phyloP scores from a whole-genome alignment of 2,329 filamentous ascomycete species.

The Talaromyces albobiverticillius region DNA sequence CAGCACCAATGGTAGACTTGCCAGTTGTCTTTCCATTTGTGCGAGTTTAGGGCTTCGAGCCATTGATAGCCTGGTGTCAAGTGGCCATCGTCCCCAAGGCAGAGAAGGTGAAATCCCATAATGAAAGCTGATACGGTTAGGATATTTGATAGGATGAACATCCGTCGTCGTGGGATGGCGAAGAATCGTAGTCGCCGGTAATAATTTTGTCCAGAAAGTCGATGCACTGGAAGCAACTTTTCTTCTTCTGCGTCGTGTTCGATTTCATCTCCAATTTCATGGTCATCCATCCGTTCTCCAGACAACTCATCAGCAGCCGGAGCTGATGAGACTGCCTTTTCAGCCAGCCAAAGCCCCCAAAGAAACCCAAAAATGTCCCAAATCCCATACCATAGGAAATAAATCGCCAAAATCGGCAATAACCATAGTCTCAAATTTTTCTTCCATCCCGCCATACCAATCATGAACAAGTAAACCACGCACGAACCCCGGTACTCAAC shows the following conservation, averaged over 20 bases:
- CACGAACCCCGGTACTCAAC: slow-evolving; percentile 23
- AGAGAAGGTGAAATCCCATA: slow-evolving; percentile 20
- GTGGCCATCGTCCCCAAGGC: slow-evolving; percentile 20
- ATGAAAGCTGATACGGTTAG: slow-evolving; percentile 14
- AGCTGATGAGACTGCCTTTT: slow-evolving; percentile 2
- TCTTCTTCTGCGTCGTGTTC: neutral
- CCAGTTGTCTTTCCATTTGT: slow-evolving; percentile 20
- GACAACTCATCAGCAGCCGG: too few relatives aligned
- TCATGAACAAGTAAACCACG: slow-evolving; percentile 20
- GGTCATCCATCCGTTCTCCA: too few relatives aligned
- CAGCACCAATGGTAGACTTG: slow-evolving; percentile 20
- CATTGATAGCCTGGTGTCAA: slow-evolving; percentile 22
- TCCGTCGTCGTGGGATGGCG: neutral
- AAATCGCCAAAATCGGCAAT: slow-evolving; percentile 12
- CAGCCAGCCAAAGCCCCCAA: slow-evolving; percentile 21
- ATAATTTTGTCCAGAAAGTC: neutral
- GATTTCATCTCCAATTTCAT: neutral
- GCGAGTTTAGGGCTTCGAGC: slow-evolving; percentile 16
- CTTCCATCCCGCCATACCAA: slow-evolving; percentile 19
- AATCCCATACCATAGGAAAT: slow-evolving; percentile 22
- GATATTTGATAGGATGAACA: neutral
- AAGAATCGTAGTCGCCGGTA: neutral
- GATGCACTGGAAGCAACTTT: neutral
- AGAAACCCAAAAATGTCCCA: slow-evolving; percentile 24
- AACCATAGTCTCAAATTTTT: slow-evolving; percentile 15